phyloP scores from a whole-genome alignment of 2,329 filamentous ascomycete genomes.

The Nemania sp. region DNA sequence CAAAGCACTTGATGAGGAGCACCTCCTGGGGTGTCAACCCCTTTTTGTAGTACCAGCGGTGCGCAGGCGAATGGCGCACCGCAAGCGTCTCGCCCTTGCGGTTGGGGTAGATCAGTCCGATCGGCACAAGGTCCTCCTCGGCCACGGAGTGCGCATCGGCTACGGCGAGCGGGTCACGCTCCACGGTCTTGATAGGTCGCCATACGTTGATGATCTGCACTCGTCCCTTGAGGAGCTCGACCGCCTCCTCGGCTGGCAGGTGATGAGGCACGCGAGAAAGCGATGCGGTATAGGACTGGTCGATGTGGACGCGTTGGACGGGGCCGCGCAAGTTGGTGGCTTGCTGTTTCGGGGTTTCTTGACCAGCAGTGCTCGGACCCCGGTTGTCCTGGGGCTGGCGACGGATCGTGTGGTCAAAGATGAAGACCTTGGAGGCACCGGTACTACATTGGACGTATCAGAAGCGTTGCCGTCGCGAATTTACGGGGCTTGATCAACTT shows the following conservation, averaged over 20 bases:
- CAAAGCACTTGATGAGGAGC: conserved; percentile 64
- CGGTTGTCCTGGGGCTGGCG: conserved; percentile 50
- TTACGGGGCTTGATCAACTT: no score
- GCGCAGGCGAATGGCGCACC: conserved; percentile 46
- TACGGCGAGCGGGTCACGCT: conserved; percentile 57
- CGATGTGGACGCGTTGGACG: conserved; percentile 59
- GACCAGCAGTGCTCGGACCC: conserved; percentile 40
- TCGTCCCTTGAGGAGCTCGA: conserved; percentile 48
- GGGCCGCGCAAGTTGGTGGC: conserved; percentile 43
- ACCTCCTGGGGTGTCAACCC: conserved; percentile 57
- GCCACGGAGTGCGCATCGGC: conserved; percentile 54
- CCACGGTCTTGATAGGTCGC: conserved; percentile 54
- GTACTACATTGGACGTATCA: conserved; percentile 51
- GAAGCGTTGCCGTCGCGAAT: no score
- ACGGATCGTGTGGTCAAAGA: conserved; percentile 65
- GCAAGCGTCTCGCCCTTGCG: conserved; percentile 54
- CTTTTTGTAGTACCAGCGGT: conserved; percentile 58
- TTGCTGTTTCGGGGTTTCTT: background rate
- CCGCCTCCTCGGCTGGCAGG: conserved; percentile 49
- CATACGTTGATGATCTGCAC: conserved; percentile 61
- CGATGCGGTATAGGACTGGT: conserved; percentile 55
- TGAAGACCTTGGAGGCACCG: conserved; percentile 57
- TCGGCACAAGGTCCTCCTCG: conserved; percentile 54
- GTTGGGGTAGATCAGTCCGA: conserved; percentile 54
- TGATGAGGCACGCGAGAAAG: conserved; percentile 48